Conservation (phyloP, 108 stramenopile species). For the Tribonema minus region DNA sequence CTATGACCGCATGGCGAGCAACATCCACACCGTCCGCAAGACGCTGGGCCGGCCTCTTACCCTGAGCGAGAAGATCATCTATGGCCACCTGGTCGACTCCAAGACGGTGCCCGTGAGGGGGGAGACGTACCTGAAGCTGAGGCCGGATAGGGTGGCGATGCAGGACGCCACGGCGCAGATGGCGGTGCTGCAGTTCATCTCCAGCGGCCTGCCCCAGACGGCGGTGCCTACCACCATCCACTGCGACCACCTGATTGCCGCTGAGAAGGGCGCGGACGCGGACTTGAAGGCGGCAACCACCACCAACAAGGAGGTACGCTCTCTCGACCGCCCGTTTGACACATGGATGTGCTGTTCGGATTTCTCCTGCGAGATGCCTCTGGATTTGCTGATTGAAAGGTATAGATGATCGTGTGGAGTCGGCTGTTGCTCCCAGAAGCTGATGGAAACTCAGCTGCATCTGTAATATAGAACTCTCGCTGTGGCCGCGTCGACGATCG, state of each 20-base stretch:
- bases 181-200: conserved; percentile 59
- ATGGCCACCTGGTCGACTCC: conserved; percentile 52
- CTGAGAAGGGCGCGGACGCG: conserved; percentile 41
- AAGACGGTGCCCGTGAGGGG: conserved; percentile 31
- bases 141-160: conserved; percentile 55
- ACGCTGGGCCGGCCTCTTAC: conserved; percentile 49
- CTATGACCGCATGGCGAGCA: conserved; percentile 45
- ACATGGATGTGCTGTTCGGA: no score
- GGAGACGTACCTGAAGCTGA: conserved; percentile 55
- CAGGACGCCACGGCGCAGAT: conserved; percentile 57
- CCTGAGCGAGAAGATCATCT: conserved; percentile 52
- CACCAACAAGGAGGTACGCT: conserved; percentile 39
- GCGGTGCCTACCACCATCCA: conserved; percentile 51
- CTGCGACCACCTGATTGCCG: conserved; percentile 56
- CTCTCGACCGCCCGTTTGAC: no score
- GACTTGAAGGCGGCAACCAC: conserved; percentile 44
- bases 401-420: no score
- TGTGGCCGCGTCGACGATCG: no score
- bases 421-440: no score
- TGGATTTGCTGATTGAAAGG: no score
- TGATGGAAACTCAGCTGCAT: no score
- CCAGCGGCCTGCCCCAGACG: conserved; percentile 53
- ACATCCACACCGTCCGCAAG: conserved; percentile 45
- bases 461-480: no score
- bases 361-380: no score